Evolutionary conservation across 352 stramenopile genomes (phyloP), one percentile per base, ranked within the genome.

Genomic region (Phytophthora idaei): DNA sequence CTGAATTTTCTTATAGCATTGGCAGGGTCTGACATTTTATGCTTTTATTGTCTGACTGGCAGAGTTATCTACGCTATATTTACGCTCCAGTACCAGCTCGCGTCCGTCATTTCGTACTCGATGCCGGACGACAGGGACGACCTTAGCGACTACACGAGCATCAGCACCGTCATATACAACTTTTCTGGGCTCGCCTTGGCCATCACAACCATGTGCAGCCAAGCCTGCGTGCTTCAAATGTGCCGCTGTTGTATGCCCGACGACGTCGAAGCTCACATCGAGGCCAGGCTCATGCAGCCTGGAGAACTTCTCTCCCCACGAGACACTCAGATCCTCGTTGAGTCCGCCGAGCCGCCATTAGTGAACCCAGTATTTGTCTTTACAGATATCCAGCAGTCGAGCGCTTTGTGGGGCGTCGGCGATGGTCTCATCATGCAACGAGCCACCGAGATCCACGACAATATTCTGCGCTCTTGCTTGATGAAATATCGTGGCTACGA

Each of bases 341-440:
- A 74, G 12, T 71, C 67, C 9, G 62, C 67, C 7, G 74, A 82
- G 42, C 57, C 74, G 12, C 75, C 75, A 32, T 31, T 71, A 3
- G 72, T 77, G 3, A 79, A 80, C 57, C 75, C 77, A 2, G 77
- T 87, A 37, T 89, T 89, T 73, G 77, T 89, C 1, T 83, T 85
- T 65, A 89, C 80, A 2, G 80, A 89, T 59, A 89, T 89, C 9
- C 73, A 89, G 61, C 77, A 78, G 5, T 89, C 80, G 3, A 89
- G 76, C 14, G 71, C 71, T 11, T 44, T 89, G 7, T 89, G 80
- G 80, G 69, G 37, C 12, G 56, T 78, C 5, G 71, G 56, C 17
- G 64, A 83, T 34, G 71, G 74, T 9, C 53, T 67, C 12, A 74
- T 84, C 29, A 87, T 90, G 75, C 67, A 78, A 29, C 66, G 46